Conservation (phyloP, 345 rosid genomes). For the Raphanus sativus region DNA sequence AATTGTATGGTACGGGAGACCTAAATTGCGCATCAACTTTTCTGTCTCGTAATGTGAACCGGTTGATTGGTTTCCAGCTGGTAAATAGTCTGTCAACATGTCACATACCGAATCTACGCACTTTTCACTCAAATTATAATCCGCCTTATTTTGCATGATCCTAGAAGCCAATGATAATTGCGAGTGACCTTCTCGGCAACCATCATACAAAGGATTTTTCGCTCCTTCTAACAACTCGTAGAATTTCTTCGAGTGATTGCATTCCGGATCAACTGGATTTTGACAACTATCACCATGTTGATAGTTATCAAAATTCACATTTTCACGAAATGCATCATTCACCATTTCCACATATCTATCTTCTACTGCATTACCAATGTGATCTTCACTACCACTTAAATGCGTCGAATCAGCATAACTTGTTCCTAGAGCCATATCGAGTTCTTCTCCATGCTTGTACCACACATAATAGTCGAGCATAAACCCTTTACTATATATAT, state of each 20-base stretch:
- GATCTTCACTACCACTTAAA: background rate
- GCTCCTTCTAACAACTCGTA: background rate
- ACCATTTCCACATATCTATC: background rate
- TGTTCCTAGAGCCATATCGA: background rate
- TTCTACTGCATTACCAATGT: background rate
- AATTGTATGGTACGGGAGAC: background rate
- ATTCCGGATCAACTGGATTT: background rate
- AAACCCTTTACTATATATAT: too few relatives aligned
- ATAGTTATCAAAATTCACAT: background rate
- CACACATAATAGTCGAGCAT: background rate
- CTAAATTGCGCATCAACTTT: background rate
- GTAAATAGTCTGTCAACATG: background rate
- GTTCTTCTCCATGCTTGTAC: background rate
- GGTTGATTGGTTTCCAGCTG: background rate
- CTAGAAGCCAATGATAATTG: background rate
- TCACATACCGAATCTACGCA: background rate
- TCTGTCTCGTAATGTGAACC: background rate
- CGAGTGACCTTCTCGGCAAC: background rate
- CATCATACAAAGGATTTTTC: background rate
- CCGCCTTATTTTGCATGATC: background rate
- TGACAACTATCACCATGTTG: background rate
- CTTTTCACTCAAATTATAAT: background rate
- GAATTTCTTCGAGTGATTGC: background rate
- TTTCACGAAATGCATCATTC: background rate
- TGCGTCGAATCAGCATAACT: background rate